Conservation (phyloP, 2,329 filamentous ascomycete species). For the Colletotrichum truncatum region DNA sequence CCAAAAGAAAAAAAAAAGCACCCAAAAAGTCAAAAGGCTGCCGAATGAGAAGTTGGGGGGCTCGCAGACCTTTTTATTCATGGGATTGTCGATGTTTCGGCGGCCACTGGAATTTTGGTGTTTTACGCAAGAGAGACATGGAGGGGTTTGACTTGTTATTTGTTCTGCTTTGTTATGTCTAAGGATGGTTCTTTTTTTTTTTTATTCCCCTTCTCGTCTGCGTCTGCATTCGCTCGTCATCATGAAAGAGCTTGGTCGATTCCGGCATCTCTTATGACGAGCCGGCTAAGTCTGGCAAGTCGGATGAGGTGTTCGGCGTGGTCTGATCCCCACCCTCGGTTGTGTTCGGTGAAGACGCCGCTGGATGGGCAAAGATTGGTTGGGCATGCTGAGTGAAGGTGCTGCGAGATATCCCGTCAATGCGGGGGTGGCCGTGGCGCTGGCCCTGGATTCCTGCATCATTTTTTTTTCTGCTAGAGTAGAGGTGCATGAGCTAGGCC, state of each 20-base stretch:
- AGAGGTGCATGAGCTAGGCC: not conserved
- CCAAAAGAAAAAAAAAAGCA: not conserved
- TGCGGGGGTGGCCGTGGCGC: constrained; percentile 18
- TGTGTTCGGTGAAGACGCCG: constrained; percentile 23
- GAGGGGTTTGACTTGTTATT: no score
- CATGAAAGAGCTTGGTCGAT: not conserved
- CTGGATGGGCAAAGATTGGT: not conserved
- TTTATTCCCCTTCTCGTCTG: not conserved
- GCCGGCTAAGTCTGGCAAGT: constrained; percentile 28
- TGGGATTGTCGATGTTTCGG: not conserved
- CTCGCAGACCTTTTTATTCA: not conserved
- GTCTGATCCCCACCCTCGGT: constrained; percentile 25
- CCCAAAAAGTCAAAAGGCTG: not conserved
- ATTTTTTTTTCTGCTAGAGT: not conserved
- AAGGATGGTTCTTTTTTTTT: not conserved
- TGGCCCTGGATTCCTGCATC: not conserved
- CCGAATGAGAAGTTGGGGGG: not conserved
- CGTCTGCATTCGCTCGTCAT: constrained; percentile 1
- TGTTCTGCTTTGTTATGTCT: no score
- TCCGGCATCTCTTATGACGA: not conserved
- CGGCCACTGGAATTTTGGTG: not conserved
- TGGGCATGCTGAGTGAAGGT: not conserved
- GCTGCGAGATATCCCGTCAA: constrained; percentile 14
- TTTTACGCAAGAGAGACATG: not conserved
- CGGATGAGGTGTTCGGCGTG: not conserved